Percentiles rank a stretch among this genome's conserved stretches.
These are phyloP conservation scores for Olyra latifolia DNA, from an alignment of 176 grass and related monocot genomes.

Conservation along the genomic window DNA sequence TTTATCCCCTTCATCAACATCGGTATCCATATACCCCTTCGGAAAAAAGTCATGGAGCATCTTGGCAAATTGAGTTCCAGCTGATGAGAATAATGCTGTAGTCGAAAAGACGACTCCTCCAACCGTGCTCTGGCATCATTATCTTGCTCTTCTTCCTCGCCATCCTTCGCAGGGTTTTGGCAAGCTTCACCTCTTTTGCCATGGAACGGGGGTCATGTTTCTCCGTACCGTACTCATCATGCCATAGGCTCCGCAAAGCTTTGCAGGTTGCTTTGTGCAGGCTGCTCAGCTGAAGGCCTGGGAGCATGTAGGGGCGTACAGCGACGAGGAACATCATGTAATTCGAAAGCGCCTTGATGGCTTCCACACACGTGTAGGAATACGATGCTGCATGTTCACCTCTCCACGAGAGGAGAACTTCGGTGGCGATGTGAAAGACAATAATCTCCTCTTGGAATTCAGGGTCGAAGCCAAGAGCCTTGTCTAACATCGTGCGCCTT, in stretches of 20 bases:
- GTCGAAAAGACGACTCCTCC: too few relatives aligned
- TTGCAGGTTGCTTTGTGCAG: background rate
- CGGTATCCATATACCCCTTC: rapidly evolving
- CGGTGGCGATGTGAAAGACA: background rate
- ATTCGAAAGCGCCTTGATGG: background rate
- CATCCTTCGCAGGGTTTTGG: background rate
- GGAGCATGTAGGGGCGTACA: background rate
- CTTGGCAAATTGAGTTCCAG: background rate
- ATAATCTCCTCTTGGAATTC: background rate
- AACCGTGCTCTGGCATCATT: too few relatives aligned
- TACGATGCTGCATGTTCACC: background rate
- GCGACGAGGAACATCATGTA: background rate
- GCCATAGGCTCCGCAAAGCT: background rate
- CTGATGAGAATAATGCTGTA: too few relatives aligned
- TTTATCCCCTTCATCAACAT: background rate
- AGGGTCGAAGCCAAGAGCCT: background rate
- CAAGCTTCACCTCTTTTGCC: background rate
- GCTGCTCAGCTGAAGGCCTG: background rate
- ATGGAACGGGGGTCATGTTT: background rate
- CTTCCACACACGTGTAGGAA: background rate
- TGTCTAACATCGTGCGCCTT: rapidly evolving
- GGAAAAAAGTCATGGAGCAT: background rate
- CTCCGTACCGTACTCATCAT: too few relatives aligned
- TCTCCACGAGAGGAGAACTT: background rate
- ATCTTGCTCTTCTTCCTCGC: too few relatives aligned